Evolutionary conservation across 345 rosid genomes (phyloP), one percentile per base, ranked within the genome.

Genomic region (Linum trigynum): DNA sequence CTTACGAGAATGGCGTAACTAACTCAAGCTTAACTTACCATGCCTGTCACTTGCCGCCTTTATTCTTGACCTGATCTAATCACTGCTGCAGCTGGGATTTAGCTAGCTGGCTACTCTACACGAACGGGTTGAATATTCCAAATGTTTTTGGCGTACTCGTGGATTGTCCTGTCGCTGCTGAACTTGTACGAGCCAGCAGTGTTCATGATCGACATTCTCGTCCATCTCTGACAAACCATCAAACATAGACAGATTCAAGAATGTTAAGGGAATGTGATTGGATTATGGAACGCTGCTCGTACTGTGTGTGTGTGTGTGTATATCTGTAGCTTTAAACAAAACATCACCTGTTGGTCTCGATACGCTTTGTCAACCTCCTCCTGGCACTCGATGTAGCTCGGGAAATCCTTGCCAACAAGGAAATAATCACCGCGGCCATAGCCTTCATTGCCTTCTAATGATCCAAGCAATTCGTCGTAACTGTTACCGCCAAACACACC

Each of bases 361-460:
- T 89, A 89, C 45, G 96, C 86, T 76, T 82, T 59, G 10, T 89
- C 92, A 1, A 89, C 96, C 71, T 78, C 68, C 69, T 83, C 87
- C 71, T 86, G 96, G 81, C 92, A 89, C 75, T 86, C 81, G 51
- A 85, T 63, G 78, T 89, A 89, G 75, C 91, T 82, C 40, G 96
- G 86, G 74, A 89, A 89, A 81, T 89, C 96, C 76, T 83, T 83
- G 72, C 91, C 96, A 39, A 89, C 91, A 0, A 89, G 92, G 81
- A 89, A 89, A 75, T 86, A 89, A 74, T 89, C 96, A 5, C 87
- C 92, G 42, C 73, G 75, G 38, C 92, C 96, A 64, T 78, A 89
- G 36, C 96, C 96, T 81, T 86, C 85, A 9, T 83, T 83, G 70
- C 96, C 96, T 82, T 89, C 96, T 36, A 89, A 69, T 14, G 96